Evolutionary conservation across 495 filamentous ascomycete species (phyloP).

Genomic region (Tuber indicum): DNA sequence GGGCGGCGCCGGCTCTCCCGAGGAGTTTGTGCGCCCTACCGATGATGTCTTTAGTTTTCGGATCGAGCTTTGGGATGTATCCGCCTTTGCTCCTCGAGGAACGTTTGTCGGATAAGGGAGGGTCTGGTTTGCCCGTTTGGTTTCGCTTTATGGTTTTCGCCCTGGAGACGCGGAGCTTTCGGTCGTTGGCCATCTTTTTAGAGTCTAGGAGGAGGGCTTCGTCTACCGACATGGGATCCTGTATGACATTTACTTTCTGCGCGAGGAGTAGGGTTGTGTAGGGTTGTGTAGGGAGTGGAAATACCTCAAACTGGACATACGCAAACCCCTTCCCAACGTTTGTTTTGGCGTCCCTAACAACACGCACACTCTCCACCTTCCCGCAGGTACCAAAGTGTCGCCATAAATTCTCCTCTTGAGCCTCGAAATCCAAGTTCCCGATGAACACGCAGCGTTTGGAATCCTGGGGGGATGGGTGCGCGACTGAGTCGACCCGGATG

Average conservation of each 20-base stretch:
- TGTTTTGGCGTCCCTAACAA: constrained; percentile 82
- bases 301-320: constrained; percentile 85
- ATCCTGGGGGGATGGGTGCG: constrained; percentile 76
- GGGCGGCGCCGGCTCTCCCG: constrained; percentile 66
- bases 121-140: constrained; percentile 26
- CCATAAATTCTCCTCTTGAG: constrained; percentile 95
- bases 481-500: constrained; percentile 79
- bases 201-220: constrained; percentile 75
- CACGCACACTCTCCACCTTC: constrained; percentile 82
- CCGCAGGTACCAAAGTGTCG: constrained; percentile 72
- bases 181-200: constrained; percentile 89
- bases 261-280: not conserved
- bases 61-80: constrained; percentile 59
- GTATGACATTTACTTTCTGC: constrained; percentile 7
- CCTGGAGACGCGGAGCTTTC: constrained; percentile 75
- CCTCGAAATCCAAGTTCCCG: constrained; percentile 89
- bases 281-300: constrained; percentile 14
- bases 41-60: constrained; percentile 62
- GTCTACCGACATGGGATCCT: constrained; percentile 82
- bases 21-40: constrained; percentile 78
- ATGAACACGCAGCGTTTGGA: constrained; percentile 90
- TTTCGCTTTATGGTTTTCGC: constrained; percentile 74
- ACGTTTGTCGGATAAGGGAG: constrained; percentile 9
- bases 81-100: constrained; percentile 40
- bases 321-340: constrained; percentile 95